Conservation (phyloP, 768 basidiomycete species). For the Boletus huronensis region DNA sequence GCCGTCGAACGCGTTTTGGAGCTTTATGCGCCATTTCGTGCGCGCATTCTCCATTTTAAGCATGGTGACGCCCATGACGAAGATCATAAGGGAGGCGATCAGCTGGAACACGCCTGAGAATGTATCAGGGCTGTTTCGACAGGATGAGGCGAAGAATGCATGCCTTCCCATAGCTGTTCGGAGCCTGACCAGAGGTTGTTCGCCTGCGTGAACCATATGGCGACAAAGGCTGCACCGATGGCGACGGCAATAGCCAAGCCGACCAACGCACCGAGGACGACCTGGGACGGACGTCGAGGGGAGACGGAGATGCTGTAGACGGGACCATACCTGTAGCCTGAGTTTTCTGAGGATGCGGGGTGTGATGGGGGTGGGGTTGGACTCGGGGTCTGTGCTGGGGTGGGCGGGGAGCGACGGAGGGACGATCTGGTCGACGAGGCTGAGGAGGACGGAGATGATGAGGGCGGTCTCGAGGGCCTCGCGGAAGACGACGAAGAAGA, state of each 20-base stretch:
- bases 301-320: not conserved
- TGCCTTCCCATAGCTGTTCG: conserved; percentile 93
- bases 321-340: conserved; percentile 53
- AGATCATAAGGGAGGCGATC: conserved; percentile 77
- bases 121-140: not conserved
- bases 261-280: conserved; percentile 66
- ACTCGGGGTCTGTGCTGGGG: too few species aligned
- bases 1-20: conserved; percentile 70
- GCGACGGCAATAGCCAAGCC: conserved; percentile 79
- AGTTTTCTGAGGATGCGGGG: conserved; percentile 62
- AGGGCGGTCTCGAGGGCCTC: conserved; percentile 92
- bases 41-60: conserved; percentile 93
- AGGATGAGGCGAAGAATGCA: not conserved
- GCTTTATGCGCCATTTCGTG: conserved; percentile 91
- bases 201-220: conserved; percentile 92
- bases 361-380: conserved; percentile 22
- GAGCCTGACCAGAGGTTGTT: conserved; percentile 78
- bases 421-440: conserved; percentile 86
- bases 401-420: not conserved
- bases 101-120: conserved; percentile 61
- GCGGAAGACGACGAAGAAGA: conserved; percentile 96
- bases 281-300: conserved; percentile 37
- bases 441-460: conserved; percentile 88
- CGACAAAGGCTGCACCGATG: conserved; percentile 90
- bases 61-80: conserved; percentile 92